These are phyloP conservation scores for Ceratobasidium sp. DNA, from an alignment of 1,284 basidiomycete species.

Conservation along the genomic window DNA sequence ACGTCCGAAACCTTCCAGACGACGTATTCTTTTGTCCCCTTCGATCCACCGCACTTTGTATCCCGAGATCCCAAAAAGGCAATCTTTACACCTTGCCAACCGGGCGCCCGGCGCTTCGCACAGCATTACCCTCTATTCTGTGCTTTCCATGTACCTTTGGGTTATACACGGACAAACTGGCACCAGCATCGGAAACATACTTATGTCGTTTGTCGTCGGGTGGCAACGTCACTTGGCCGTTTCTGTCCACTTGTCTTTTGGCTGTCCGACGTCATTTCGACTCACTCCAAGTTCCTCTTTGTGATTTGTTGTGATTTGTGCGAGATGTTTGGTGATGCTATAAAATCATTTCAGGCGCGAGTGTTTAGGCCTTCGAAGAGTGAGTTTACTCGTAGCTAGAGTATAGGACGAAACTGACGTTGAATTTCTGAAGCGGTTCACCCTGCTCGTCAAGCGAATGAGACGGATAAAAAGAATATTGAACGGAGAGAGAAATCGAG, in stretches of 20 bases:
- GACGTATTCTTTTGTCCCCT: slow-evolving; percentile 21
- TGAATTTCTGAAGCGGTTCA: not conserved
- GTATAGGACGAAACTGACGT: not conserved
- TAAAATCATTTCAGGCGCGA: not conserved
- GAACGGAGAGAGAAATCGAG: slow-evolving; percentile 4
- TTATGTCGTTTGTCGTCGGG: not conserved
- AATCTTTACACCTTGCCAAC: not conserved
- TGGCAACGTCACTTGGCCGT: not conserved
- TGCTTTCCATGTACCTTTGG: slow-evolving; percentile 15
- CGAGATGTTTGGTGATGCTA: not conserved
- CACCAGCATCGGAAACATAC: not conserved
- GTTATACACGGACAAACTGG: not conserved
- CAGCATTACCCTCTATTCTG: slow-evolving; percentile 1
- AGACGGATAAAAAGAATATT: not conserved
- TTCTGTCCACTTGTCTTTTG: not conserved
- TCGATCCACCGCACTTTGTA: not conserved
- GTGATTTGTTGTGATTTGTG: not conserved
- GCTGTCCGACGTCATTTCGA: not conserved
- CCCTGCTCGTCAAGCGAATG: not conserved
- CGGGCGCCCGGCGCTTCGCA: slow-evolving; percentile 9
- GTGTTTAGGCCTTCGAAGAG: slow-evolving; percentile 6
- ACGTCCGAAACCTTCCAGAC: too few relatives aligned
- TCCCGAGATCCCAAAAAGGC: not conserved
- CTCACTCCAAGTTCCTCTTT: not conserved
- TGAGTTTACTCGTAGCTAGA: not conserved